Conservation (phyloP, 169 alveolate genomes). For the Theileria parva region DNA sequence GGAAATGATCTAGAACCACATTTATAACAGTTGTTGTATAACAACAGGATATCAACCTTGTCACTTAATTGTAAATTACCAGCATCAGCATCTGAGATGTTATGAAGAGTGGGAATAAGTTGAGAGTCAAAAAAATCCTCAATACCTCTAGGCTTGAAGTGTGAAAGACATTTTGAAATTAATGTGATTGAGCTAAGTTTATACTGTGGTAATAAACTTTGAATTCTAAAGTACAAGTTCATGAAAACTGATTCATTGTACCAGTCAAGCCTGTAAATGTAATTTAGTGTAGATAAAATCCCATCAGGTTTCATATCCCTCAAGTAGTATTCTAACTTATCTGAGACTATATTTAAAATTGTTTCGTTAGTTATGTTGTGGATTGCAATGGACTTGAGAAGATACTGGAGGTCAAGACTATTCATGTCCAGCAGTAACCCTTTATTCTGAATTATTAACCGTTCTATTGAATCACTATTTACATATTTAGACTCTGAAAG, state of each 20-base stretch:
- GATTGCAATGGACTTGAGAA: constrained; percentile 5
- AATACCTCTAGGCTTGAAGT: neutral
- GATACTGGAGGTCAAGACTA: constrained; percentile 12
- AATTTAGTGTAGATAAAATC: constrained; percentile 1
- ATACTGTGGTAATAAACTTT: neutral
- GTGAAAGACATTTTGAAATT: constrained; percentile 13
- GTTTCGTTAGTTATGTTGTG: constrained; percentile 22
- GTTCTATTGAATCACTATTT: constrained; percentile 25
- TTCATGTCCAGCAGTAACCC: constrained; percentile 20
- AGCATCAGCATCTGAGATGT: neutral
- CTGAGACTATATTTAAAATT: neutral
- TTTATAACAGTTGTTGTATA: constrained; percentile 1
- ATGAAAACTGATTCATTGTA: neutral
- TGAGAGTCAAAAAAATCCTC: neutral
- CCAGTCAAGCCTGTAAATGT: constrained; percentile 16
- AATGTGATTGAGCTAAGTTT: neutral
- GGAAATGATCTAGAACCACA: constrained; percentile 17
- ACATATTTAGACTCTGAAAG: constrained; percentile 25
- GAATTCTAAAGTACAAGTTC: neutral
- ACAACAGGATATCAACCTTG: constrained; percentile 12
- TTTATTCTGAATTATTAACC: neutral
- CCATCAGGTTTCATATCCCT: constrained; percentile 21
- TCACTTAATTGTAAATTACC: neutral
- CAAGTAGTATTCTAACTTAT: constrained; percentile 13
- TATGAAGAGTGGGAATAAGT: constrained; percentile 14